These are phyloP conservation scores for Fomitopsis betulina DNA, from an alignment of 1,284 basidiomycete species.

Conservation along the genomic window DNA sequence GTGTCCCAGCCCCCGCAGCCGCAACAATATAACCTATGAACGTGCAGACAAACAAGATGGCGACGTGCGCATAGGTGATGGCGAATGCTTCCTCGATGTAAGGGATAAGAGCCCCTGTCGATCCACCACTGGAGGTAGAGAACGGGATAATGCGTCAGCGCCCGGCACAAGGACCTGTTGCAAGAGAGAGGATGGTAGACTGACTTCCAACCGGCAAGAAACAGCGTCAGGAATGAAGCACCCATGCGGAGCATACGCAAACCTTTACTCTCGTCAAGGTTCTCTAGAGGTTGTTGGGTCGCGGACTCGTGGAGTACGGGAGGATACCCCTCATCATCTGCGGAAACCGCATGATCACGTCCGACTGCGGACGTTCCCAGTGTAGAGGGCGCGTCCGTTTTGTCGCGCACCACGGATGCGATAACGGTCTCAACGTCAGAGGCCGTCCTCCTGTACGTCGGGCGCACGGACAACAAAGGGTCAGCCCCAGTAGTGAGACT, in stretches of 20 bases:
- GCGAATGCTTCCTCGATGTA: slow-evolving; percentile 24
- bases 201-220: slow-evolving; percentile 28
- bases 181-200: neutral
- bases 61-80: slow-evolving; percentile 25
- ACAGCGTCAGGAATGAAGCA: slow-evolving; percentile 22
- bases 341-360: neutral
- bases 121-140: slow-evolving; percentile 20
- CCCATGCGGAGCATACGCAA: slow-evolving; percentile 17
- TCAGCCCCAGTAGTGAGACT: neutral
- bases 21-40: slow-evolving; percentile 27
- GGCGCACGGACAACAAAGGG: neutral
- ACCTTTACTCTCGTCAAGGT: slow-evolving; percentile 22
- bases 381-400: neutral
- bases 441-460: neutral
- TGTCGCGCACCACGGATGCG: neutral
- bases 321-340: neutral
- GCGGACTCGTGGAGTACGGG: neutral
- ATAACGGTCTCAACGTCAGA: neutral
- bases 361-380: neutral
- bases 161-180: neutral
- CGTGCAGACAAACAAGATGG: slow-evolving; percentile 25
- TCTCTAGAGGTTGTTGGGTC: neutral
- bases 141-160: neutral
- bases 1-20: slow-evolving; percentile 20
- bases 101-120: slow-evolving; percentile 27